A percentile compares a stretch with the other conserved stretches of the same genome.
Conservation (phyloP, 2,329 filamentous ascomycete species). For the Fusarium nygamai region DNA sequence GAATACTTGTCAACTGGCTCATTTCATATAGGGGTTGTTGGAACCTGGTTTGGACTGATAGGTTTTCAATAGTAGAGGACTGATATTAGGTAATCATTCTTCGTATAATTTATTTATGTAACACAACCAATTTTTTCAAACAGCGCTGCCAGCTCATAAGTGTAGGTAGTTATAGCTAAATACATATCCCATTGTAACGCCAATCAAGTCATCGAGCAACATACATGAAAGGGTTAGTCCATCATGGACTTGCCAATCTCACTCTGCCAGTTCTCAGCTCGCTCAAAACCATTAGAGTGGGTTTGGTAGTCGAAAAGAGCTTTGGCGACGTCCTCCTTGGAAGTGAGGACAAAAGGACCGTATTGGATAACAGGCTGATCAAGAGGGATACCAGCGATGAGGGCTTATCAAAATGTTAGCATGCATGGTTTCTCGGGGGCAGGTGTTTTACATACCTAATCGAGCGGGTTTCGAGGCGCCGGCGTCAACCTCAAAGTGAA, state of each 20-base stretch:
- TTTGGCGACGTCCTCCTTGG: slow-evolving; percentile 77
- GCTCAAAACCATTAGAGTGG: slow-evolving; percentile 80
- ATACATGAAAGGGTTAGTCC: slow-evolving; percentile 39
- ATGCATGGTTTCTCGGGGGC: not conserved
- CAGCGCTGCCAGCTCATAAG: slow-evolving; percentile 4
- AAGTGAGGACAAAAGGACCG: slow-evolving; percentile 83
- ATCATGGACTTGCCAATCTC: slow-evolving; percentile 86
- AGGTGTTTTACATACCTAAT: slow-evolving; percentile 48
- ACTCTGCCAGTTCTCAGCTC: slow-evolving; percentile 80
- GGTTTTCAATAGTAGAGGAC: not conserved
- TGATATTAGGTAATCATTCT: not conserved
- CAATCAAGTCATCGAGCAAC: not conserved
- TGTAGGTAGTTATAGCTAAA: not conserved
- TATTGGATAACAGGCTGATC: slow-evolving; percentile 86
- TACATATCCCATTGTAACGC: slow-evolving; percentile 27
- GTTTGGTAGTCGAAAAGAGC: slow-evolving; percentile 80
- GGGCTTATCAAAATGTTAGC: slow-evolving; percentile 52
- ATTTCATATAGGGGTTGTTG: not conserved
- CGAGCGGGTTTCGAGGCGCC: slow-evolving; percentile 67
- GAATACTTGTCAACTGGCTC: not conserved
- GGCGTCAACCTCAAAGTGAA: slow-evolving; percentile 75
- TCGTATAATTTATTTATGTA: not conserved
- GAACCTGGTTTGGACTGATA: not conserved
- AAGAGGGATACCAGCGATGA: slow-evolving; percentile 82
- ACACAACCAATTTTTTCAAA: not conserved